Conservation (phyloP, 495 filamentous ascomycete species). For the Penicillium nucicola region DNA sequence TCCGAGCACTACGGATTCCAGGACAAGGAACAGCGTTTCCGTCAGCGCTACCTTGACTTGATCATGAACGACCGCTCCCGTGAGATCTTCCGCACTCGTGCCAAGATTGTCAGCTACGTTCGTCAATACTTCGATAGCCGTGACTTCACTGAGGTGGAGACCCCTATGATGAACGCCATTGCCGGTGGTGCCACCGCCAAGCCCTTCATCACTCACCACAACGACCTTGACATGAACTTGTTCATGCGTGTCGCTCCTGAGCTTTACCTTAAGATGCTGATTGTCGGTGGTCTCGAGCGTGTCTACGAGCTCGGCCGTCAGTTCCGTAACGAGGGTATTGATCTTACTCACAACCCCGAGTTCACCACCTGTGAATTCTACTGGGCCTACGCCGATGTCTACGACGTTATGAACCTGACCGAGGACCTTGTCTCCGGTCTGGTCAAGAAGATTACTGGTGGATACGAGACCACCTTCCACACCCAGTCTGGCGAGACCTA, state of each 20-base stretch:
- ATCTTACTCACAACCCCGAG: conserved; percentile 97
- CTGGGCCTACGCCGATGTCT: conserved; percentile 88
- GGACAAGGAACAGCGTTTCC: conserved; percentile 87
- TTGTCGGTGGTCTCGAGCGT: conserved; percentile 87
- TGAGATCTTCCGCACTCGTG: conserved; percentile 75
- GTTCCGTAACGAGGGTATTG: conserved; percentile 94
- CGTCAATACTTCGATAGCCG: conserved; percentile 80
- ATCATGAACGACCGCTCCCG: conserved; percentile 89
- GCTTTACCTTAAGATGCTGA: conserved; percentile 91
- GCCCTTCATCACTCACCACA: conserved; percentile 93
- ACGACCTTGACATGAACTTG: conserved; percentile 87
- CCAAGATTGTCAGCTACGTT: conserved; percentile 82
- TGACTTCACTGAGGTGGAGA: conserved; percentile 94
- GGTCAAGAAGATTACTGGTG: conserved; percentile 84
- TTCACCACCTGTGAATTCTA: conserved; percentile 99
- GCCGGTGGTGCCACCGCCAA: conserved; percentile 94
- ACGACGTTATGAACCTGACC: conserved; percentile 89
- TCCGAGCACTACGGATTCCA: conserved; percentile 91
- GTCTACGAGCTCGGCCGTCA: conserved; percentile 92
- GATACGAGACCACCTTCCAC: conserved; percentile 76
- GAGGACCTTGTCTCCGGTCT: conserved; percentile 93
- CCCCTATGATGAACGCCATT: conserved; percentile 95
- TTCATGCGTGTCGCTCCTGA: conserved; percentile 96
- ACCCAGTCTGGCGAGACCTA: conserved; percentile 80
- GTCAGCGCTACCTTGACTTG: conserved; percentile 89